phyloP scores from a whole-genome alignment of 2,329 filamentous ascomycete genomes.

The Malbranchea zuffiana region DNA sequence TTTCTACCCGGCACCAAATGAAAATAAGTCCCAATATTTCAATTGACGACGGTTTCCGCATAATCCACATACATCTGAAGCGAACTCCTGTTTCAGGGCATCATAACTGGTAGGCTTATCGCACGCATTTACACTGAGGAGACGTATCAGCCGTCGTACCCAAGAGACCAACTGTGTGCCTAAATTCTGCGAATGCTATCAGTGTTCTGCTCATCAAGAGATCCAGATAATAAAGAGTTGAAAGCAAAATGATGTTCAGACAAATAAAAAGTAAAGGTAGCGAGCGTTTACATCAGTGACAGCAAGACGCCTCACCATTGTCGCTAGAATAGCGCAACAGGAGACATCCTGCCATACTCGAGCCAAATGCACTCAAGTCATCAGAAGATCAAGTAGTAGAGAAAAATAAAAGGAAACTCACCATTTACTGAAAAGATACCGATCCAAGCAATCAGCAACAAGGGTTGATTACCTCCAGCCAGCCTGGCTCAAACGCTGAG shows the following conservation, averaged over 20 bases:
- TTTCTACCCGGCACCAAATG: slow-evolving; percentile 49
- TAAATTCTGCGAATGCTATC: slow-evolving; percentile 1
- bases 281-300: slow-evolving; percentile 99
- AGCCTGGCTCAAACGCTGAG: slow-evolving; percentile 72
- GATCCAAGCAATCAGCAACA: slow-evolving; percentile 17
- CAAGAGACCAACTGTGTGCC: neutral
- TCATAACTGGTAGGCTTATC: slow-evolving; percentile 85
- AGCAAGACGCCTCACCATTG: slow-evolving; percentile 46
- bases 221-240: slow-evolving; percentile 19
- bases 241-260: slow-evolving; percentile 54
- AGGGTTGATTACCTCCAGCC: slow-evolving; percentile 76
- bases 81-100: slow-evolving; percentile 67
- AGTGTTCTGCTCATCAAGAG: slow-evolving; percentile 2
- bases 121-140: slow-evolving; percentile 77
- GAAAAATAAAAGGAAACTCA: slow-evolving; percentile 22
- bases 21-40: slow-evolving; percentile 14
- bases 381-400: slow-evolving; percentile 49
- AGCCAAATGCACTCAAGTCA: slow-evolving; percentile 99
- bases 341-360: slow-evolving; percentile 67
- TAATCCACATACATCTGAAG: slow-evolving; percentile 63
- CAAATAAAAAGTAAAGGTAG: slow-evolving; percentile 80
- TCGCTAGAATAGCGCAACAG: slow-evolving; percentile 66
- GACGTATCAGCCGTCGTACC: neutral
- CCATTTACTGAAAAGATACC: slow-evolving; percentile 20
- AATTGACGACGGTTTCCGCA: slow-evolving; percentile 25